Base-by-base conservation (phyloP, 768 basidiomycete species). In the Agaricus subrufescens region DNA sequence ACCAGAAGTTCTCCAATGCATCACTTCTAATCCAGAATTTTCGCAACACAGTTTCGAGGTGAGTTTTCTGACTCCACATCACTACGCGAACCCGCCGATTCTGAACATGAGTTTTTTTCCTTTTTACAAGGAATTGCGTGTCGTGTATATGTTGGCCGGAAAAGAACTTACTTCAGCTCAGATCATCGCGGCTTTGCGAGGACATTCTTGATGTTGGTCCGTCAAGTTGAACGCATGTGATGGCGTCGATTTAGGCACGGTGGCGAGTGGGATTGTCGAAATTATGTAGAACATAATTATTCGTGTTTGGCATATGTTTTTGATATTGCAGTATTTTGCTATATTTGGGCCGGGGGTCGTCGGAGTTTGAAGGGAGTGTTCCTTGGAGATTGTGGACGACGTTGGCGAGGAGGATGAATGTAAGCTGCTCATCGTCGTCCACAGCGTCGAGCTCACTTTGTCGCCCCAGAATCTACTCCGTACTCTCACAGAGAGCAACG, bases 401-500 rank as follows among this genome's bases (percentile, higher is more conserved):
- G 56, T 50, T 57, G 59, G 60, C 46, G 53, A 51, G 54, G 69
- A 75, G 71, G 64, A 79, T 79, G 77, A 79, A 78, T 69, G 76
- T 76, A 65, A 69, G 73, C 68, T 34, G 31, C 39, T 50, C 63
- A 60, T 65, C 70, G 66, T 66, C 69, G 68, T 42, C 66, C 42
- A 56, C 54, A 25, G 40, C 42, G 11, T 46, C 46, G 23, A 27
- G 44, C 31, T 61, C 19, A 58, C 44, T 29, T 23, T 46, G 19
- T 23, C 23, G 43, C 31, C 9, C 15, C 58, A 96, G 94, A 93
- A 96, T 74, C 87, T 97, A 69, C 81, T 96, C 47, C 82, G 88
- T 75, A 91, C 90, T 52, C 82, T 97, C 67, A 88, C 91, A 42
- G 84, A 85, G 69, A 86, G 86, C 68, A 85, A 84, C 61, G 78